These are phyloP conservation scores for Nectriaceae sp. DNA, from an alignment of 2,329 filamentous ascomycete species.

Conservation along the genomic window DNA sequence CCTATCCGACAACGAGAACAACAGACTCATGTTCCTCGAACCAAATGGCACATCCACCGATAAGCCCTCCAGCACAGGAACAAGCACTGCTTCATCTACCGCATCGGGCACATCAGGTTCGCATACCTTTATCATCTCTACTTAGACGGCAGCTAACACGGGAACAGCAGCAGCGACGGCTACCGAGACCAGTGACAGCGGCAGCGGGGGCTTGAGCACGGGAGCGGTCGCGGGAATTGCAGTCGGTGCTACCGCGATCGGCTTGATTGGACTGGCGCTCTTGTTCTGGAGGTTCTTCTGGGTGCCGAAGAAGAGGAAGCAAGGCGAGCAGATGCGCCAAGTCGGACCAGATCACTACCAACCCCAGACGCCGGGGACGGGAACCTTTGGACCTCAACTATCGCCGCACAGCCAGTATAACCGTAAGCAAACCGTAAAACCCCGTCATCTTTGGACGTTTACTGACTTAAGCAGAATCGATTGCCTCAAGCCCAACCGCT, in stretches of 20 bases:
- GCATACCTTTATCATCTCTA: not conserved
- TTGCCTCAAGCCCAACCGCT: not conserved
- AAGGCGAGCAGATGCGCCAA: slow-evolving; percentile 10
- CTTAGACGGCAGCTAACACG: slow-evolving; percentile 1
- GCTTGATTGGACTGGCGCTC: slow-evolving; percentile 14
- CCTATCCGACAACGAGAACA: slow-evolving; percentile 13
- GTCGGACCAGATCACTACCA: slow-evolving; percentile 6
- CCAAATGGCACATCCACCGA: slow-evolving; percentile 3
- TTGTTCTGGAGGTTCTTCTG: slow-evolving; percentile 21
- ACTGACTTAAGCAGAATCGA: not conserved
- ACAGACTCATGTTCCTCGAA: slow-evolving; percentile 16
- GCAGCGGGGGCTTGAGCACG: slow-evolving; percentile 14
- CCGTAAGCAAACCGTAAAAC: slow-evolving; percentile 13
- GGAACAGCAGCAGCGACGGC: slow-evolving; percentile 1
- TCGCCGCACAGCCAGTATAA: slow-evolving; percentile 24
- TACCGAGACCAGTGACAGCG: not conserved
- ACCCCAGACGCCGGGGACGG: slow-evolving; percentile 12
- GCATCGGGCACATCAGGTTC: not conserved
- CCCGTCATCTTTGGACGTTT: not conserved
- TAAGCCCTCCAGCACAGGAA: not conserved
- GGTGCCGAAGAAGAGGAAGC: slow-evolving; percentile 17
- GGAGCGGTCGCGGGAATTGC: slow-evolving; percentile 24
- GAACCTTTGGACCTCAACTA: slow-evolving; percentile 9
- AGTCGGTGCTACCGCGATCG: slow-evolving; percentile 16
- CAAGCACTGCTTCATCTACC: not conserved